Percentiles rank a stretch among this genome's conserved stretches.
Conservation (phyloP, 2,329 filamentous ascomycete genomes). For the Stemphylium vesicarium region DNA sequence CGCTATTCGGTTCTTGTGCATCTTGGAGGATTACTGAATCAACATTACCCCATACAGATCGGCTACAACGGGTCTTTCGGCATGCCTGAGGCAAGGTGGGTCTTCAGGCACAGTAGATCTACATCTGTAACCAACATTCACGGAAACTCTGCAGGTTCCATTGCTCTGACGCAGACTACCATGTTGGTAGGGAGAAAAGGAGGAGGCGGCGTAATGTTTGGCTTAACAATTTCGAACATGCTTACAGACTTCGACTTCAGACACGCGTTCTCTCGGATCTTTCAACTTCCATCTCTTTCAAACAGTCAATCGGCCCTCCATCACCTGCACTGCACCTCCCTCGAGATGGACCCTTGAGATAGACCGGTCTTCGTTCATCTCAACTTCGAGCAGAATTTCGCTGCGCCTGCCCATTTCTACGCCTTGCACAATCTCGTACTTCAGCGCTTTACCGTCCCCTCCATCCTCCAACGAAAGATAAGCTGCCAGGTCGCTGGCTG, state of each 20-base stretch:
- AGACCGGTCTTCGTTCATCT: slow-evolving; percentile 44
- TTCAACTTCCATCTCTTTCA: slow-evolving; percentile 16
- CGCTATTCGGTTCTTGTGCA: slow-evolving; percentile 2
- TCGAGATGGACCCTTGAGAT: slow-evolving; percentile 53
- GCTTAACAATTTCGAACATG: not conserved
- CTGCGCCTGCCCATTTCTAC: slow-evolving; percentile 60
- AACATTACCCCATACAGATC: slow-evolving; percentile 6
- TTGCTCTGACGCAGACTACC: slow-evolving; percentile 2
- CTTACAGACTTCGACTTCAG: not conserved
- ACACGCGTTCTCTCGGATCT: slow-evolving; percentile 7
- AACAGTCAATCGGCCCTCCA: slow-evolving; percentile 39
- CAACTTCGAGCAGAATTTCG: slow-evolving; percentile 56
- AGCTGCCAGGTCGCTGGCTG: slow-evolving; percentile 55
- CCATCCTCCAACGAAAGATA: slow-evolving; percentile 54
- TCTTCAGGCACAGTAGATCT: slow-evolving; percentile 12
- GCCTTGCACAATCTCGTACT: slow-evolving; percentile 56
- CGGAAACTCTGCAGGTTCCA: slow-evolving; percentile 11
- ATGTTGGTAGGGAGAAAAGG: not conserved
- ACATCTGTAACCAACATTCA: slow-evolving; percentile 12
- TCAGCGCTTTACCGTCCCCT: slow-evolving; percentile 38
- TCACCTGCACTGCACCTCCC: slow-evolving; percentile 53
- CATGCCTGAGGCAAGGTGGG: slow-evolving; percentile 17
- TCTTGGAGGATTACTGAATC: slow-evolving; percentile 8
- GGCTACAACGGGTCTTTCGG: not conserved
- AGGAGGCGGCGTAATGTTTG: not conserved